Base-by-base conservation (phyloP, 192 early-diverging fungal genomes). In the Podila minutissima region DNA sequence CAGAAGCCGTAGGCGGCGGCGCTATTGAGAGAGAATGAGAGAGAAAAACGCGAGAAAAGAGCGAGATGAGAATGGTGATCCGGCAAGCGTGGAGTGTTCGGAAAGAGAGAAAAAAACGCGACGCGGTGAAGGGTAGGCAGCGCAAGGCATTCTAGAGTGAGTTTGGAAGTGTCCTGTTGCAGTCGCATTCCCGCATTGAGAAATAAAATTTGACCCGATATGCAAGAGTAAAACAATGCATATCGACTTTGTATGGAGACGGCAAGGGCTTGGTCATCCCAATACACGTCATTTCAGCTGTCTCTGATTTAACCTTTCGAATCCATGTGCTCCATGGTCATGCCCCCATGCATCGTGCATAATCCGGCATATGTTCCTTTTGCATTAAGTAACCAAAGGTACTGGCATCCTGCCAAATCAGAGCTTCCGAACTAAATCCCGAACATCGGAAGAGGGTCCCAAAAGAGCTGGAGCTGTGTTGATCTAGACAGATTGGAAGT, bases 1-100 rank as follows among this genome's bases (percentile, higher is more conserved):
- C 76, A 79, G 70, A n/a, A 79, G 53, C n/a, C 61, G 65, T 33
- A 67, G 66, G 76, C 76, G 35, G 66, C 76, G 70, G 51, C 46
- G 29, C 76, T 79, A 67, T 48, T 12, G 4, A 31, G 19, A 8
- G 13, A 38, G 37, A 29, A 55, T 7, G 53, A 8, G 6, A 24
- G n/a, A 55, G 5, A 24, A 12, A 55, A 26, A 55, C 53, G 53
- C 53, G 53, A 55, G 53, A 24, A 55, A 55, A 24, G n/a, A 4
- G 53, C n/a, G 8, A 53, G 53, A 55, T 46, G 41, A 46, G 41
- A 12, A 17, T 46, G 15, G 41, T 46, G 41, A 46, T 46, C 13
- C 3, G 41, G 41, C 15, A 6, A 8, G 35, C 41, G 15, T 15
- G 0, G 41, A 17, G 4, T 46, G 41, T 1, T 46, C 12, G 0